These are phyloP conservation scores for Lasiodiplodia gonubiensis DNA, from an alignment of 2,329 filamentous ascomycete species.

Conservation along the genomic window DNA sequence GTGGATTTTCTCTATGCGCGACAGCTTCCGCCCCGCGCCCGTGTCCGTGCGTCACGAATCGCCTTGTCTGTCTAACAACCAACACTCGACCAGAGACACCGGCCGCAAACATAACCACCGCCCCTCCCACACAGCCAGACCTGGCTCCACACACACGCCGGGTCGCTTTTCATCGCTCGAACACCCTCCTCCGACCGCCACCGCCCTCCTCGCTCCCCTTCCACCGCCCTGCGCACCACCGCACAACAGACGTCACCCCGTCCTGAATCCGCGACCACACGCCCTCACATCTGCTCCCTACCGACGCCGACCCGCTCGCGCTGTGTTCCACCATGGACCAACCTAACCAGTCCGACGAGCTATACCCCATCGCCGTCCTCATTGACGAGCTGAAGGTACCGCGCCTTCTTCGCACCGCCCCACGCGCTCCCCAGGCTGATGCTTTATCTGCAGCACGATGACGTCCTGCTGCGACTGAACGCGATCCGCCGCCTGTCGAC, in stretches of 20 bases:
- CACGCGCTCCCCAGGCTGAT: constrained; percentile 29
- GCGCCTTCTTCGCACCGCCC: constrained; percentile 33
- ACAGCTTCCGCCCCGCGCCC: constrained; percentile 28
- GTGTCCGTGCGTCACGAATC: constrained; percentile 28
- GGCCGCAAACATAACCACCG: constrained; percentile 29
- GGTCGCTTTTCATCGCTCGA: constrained; percentile 27
- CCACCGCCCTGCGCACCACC: constrained; percentile 27
- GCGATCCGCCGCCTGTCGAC: constrained; percentile 98
- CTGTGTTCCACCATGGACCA: constrained; percentile 71
- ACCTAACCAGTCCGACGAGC: constrained; percentile 92
- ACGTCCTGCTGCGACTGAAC: constrained; percentile 96
- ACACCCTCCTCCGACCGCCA: constrained; percentile 4
- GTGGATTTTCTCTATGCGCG: constrained; percentile 28
- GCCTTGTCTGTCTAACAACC: constrained; percentile 29
- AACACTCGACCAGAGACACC: constrained; percentile 29
- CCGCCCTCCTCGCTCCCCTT: constrained; percentile 16
- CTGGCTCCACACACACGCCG: constrained; percentile 22
- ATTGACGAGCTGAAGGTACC: constrained; percentile 98
- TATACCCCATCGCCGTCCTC: constrained; percentile 98
- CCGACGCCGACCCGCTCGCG: constrained; percentile 41
- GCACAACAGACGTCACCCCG: constrained; percentile 29
- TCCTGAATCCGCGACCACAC: constrained; percentile 18
- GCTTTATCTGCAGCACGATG: constrained; percentile 75
- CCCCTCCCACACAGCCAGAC: constrained; percentile 22
- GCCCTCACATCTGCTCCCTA: constrained; percentile 20